phyloP scores from a whole-genome alignment of 2,329 filamentous ascomycete genomes.

The Paraconiothyrium brasiliense region DNA sequence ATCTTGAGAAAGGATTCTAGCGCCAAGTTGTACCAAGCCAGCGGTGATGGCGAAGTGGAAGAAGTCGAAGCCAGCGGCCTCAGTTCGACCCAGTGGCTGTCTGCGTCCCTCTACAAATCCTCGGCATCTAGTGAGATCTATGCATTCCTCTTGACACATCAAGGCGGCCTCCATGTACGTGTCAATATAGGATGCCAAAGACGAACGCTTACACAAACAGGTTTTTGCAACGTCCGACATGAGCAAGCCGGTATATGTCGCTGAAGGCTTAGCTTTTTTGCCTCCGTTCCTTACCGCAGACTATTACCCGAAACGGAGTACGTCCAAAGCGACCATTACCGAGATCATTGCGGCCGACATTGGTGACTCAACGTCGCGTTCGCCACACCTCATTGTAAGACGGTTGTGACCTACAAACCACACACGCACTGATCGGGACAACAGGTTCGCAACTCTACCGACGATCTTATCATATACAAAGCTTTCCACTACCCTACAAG shows the following conservation, averaged over 20 bases:
- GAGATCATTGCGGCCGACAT: slow-evolving; percentile 88
- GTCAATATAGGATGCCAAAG: not conserved
- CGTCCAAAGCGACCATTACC: slow-evolving; percentile 75
- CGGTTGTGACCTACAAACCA: not conserved
- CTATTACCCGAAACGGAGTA: slow-evolving; percentile 73
- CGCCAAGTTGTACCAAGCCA: slow-evolving; percentile 80
- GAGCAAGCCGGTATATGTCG: slow-evolving; percentile 74
- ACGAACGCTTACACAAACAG: slow-evolving; percentile 52
- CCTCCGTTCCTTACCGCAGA: slow-evolving; percentile 79
- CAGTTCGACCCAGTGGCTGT: slow-evolving; percentile 76
- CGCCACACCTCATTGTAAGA: slow-evolving; percentile 83
- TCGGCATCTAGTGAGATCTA: slow-evolving; percentile 67
- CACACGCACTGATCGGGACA: slow-evolving; percentile 14
- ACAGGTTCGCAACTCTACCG: slow-evolving; percentile 78
- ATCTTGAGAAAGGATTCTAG: slow-evolving; percentile 86
- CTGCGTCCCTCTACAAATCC: slow-evolving; percentile 82
- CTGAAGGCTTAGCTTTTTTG: slow-evolving; percentile 80
- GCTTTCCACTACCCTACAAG: slow-evolving; percentile 68
- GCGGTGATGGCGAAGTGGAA: slow-evolving; percentile 84
- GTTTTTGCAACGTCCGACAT: slow-evolving; percentile 81
- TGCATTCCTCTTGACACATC: slow-evolving; percentile 78
- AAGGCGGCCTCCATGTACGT: slow-evolving; percentile 79
- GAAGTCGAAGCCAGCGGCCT: slow-evolving; percentile 73
- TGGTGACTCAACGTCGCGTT: slow-evolving; percentile 74
- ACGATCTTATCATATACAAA: slow-evolving; percentile 89